Conservation (phyloP, 1,139 yeast genomes). For the Geotrichum histeridarum region DNA sequence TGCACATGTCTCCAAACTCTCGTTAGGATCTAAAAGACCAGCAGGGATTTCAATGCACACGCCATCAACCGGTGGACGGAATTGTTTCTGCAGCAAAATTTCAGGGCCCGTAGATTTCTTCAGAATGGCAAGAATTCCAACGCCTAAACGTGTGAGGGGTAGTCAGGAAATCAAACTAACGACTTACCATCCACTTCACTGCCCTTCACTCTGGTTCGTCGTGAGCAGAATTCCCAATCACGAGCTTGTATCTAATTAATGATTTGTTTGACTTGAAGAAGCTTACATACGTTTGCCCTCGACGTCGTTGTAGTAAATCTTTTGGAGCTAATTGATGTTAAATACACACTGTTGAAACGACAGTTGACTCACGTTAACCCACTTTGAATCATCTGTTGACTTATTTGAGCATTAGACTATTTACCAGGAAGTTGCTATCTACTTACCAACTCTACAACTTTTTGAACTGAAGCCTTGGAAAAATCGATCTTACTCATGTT, state of each 20-base stretch:
- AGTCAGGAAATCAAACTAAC: neutral
- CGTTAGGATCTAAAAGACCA: conserved; percentile 83
- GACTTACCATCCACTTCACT: conserved; percentile 61
- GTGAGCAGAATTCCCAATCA: conserved; percentile 87
- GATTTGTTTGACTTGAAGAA: neutral
- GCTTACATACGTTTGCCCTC: conserved; percentile 28
- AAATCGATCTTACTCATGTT: conserved; percentile 22
- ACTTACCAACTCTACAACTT: conserved; percentile 33
- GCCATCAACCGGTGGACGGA: conserved; percentile 84
- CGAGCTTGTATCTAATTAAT: conserved; percentile 35
- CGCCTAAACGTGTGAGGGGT: conserved; percentile 35
- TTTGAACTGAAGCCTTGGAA: conserved; percentile 36
- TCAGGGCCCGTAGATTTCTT: conserved; percentile 49
- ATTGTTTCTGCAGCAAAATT: conserved; percentile 76
- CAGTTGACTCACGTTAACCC: conserved; percentile 48
- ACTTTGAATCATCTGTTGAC: conserved; percentile 46
- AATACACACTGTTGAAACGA: no score
- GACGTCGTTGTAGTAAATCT: conserved; percentile 52
- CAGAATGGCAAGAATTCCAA: conserved; percentile 74
- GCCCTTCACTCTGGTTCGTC: conserved; percentile 69
- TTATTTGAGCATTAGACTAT: conserved; percentile 15
- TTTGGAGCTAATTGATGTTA: conserved; percentile 36
- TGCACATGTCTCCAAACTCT: conserved; percentile 73
- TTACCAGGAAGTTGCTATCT: neutral
- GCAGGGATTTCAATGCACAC: conserved; percentile 94